phyloP scores from a whole-genome alignment of 371 early-diverging fungal species.

The Mortierella sp. region DNA sequence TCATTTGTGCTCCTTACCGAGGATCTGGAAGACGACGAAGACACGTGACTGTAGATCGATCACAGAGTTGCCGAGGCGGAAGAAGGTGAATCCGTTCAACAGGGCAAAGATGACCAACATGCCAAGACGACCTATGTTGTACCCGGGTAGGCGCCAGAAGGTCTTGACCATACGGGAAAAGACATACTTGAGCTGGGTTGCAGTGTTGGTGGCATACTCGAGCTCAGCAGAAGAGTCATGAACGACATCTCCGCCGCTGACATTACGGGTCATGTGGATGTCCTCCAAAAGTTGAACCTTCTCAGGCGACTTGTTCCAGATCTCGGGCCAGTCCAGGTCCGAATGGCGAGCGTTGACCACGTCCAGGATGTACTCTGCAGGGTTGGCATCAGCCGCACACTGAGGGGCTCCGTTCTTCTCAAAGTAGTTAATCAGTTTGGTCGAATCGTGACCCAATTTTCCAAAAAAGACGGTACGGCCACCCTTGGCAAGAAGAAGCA shows the following conservation, averaged over 20 bases:
- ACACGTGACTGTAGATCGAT: conserved; percentile 79
- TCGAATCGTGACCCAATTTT: conserved; percentile 71
- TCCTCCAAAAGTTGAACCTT: conserved; percentile 18
- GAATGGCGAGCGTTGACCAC: conserved; percentile 76
- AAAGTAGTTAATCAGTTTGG: conserved; percentile 72
- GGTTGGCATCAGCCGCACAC: conserved; percentile 73
- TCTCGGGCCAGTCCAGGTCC: conserved; percentile 72
- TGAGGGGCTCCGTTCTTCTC: conserved; percentile 73
- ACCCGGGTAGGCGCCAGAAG: conserved; percentile 76
- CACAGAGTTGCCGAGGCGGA: conserved; percentile 66
- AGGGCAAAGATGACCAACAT: conserved; percentile 68
- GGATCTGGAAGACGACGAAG: conserved; percentile 80
- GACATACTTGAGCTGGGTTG: conserved; percentile 67
- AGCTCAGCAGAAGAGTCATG: conserved; percentile 14
- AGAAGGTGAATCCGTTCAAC: conserved; percentile 83
- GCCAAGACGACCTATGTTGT: conserved; percentile 76
- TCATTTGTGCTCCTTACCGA: conserved; percentile 20
- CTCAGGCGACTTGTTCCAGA: conserved; percentile 67
- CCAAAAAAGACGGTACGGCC: conserved; percentile 86
- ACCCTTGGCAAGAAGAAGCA: conserved; percentile 86
- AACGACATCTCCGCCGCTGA: not conserved
- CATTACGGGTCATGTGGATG: conserved; percentile 8
- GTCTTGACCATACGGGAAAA: conserved; percentile 72
- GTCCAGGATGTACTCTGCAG: conserved; percentile 81
- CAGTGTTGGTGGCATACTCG: conserved; percentile 40